phyloP scores from a whole-genome alignment of 1,284 basidiomycete species.

The Coniferiporia sulphurascens region DNA sequence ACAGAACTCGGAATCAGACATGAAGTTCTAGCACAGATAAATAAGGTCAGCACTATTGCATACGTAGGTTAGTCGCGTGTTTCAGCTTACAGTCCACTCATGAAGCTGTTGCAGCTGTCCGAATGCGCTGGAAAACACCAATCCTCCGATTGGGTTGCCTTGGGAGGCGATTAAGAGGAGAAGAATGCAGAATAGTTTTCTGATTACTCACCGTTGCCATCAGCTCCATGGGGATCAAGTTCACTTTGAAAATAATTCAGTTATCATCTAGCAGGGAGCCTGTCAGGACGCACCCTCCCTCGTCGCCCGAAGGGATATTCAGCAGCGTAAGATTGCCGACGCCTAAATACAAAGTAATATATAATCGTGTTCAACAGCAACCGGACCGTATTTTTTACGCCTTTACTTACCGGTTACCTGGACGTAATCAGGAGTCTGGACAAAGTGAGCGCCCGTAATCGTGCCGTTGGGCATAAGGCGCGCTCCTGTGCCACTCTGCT shows the following conservation, averaged over 20 bases:
- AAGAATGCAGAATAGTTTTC: background rate
- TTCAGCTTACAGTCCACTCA: conserved; percentile 56
- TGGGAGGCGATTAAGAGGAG: background rate
- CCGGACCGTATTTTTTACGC: conserved; percentile 6
- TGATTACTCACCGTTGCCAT: conserved; percentile 20
- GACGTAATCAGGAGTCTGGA: conserved; percentile 64
- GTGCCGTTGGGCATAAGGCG: conserved; percentile 74
- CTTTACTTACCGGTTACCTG: conserved; percentile 51
- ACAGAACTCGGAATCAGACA: conserved; percentile 60
- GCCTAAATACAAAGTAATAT: conserved; percentile 29
- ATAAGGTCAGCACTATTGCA: conserved; percentile 10
- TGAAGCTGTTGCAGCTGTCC: conserved; percentile 52
- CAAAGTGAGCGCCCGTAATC: conserved; percentile 67
- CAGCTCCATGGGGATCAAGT: conserved; percentile 32
- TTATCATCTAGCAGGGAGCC: conserved; percentile 6
- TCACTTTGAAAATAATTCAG: conserved; percentile 18
- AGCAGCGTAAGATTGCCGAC: conserved; percentile 61
- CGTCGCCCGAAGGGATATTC: conserved; percentile 57
- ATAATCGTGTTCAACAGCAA: conserved; percentile 5
- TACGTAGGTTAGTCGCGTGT: background rate
- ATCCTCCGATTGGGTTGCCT: conserved; percentile 64
- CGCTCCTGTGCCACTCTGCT: conserved; percentile 53
- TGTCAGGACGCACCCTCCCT: conserved; percentile 36
- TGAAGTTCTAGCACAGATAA: conserved; percentile 42
- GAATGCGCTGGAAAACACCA: conserved; percentile 71